Conservation (phyloP, 176 grass and related monocot species). For the Triticum timopheevii region DNA sequence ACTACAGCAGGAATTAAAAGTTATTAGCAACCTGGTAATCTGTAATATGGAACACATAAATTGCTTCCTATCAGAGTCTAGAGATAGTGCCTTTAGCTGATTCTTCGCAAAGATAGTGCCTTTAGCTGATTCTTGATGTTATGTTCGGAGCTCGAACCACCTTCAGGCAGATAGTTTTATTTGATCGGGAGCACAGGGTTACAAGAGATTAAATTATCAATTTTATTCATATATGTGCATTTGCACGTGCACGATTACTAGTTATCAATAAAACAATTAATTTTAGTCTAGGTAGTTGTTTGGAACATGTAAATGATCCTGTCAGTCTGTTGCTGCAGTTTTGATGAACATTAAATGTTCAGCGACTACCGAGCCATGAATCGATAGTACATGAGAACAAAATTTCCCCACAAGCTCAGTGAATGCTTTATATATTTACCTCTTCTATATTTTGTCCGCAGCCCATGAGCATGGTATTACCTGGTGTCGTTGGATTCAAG, state of each 20-base stretch:
- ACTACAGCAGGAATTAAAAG: background rate
- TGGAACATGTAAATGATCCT: background rate
- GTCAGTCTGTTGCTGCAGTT: background rate
- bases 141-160: background rate
- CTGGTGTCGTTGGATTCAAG: conserved; percentile 1
- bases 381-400: background rate
- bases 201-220: background rate
- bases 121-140: background rate
- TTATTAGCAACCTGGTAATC: background rate
- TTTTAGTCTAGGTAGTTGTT: background rate
- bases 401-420: background rate
- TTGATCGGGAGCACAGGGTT: background rate
- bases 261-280: background rate
- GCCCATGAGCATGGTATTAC: conserved; percentile 17
- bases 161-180: background rate
- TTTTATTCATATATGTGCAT: background rate
- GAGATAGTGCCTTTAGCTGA: background rate
- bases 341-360: background rate
- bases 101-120: background rate
- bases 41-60: background rate
- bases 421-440: background rate
- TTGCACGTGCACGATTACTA: too few species aligned
- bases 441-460: background rate
- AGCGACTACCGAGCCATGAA: background rate
- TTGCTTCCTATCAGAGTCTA: background rate